Conservation (phyloP, 306 rosid species). For the Citrullus mucosospermus region DNA sequence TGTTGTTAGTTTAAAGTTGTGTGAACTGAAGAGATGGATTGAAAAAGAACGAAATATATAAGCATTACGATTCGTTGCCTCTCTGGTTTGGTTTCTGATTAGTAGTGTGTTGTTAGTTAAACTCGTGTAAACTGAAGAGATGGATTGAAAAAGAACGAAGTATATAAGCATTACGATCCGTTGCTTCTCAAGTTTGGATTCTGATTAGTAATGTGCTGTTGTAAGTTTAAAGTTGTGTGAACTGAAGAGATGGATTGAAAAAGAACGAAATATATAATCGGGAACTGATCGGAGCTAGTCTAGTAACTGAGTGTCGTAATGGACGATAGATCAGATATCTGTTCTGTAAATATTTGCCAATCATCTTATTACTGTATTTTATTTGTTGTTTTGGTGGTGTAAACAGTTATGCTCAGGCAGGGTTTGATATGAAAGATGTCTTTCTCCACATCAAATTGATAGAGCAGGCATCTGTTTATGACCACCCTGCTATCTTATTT, state of each 20-base stretch:
- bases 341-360: not conserved
- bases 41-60: slow-evolving; percentile 4
- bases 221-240: not conserved
- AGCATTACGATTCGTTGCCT: slow-evolving; percentile 78
- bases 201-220: slow-evolving; percentile 1
- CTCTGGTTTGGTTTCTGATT: slow-evolving; percentile 37
- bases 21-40: not conserved
- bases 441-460: slow-evolving; percentile 79
- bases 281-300: not conserved
- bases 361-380: not conserved
- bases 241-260: not conserved
- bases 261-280: not conserved
- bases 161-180: slow-evolving; percentile 59
- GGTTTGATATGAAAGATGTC: slow-evolving; percentile 80
- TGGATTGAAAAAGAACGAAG: not conserved
- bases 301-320: not conserved
- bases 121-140: not conserved
- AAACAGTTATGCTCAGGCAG: slow-evolving; percentile 77
- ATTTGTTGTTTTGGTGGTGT: not conserved
- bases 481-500: slow-evolving; percentile 64
- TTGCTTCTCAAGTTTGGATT: slow-evolving; percentile 60
- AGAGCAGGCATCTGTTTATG: slow-evolving; percentile 58
- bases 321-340: not conserved
- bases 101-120: not conserved
- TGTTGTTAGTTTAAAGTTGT: not conserved